Base-by-base conservation (phyloP, 805 yeast genomes). In the Wickerhamiella lipophila region DNA sequence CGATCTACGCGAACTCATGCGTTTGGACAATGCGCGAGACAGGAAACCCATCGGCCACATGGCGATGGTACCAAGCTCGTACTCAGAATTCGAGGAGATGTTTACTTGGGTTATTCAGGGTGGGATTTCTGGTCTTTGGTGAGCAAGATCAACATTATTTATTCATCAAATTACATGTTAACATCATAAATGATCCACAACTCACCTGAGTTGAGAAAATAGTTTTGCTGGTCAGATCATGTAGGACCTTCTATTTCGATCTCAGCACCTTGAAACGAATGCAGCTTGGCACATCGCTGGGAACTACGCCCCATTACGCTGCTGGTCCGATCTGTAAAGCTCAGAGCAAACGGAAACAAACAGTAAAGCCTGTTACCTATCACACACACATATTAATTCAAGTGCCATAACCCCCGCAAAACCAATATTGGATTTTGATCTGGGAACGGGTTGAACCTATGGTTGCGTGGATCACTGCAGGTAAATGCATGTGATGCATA, bases 221-320 rank as follows among this genome's bases (percentile, higher is more conserved):
- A 30, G 13, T n/a, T 30, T 30, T 9, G 35, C 35, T 30, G 13
- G 5, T n/a, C n/a, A n/a, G n/a, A n/a, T n/a, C n/a, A n/a, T n/a
- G n/a, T n/a, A n/a, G n/a, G n/a, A n/a, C n/a, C n/a, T n/a, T n/a
- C n/a, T n/a, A n/a, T 6, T n/a, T 9, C 13, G 35, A n/a, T 30
- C 35, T 12, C 35, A 30, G n/a, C 35, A 5, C 6, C 5, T 9
- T 30, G 15, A 5, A 30, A 5, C 5, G 13, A 12, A 6, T 32
- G 38, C 38, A 32, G 18, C 38, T 6, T 5, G 19, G 6, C 11
- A 19, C 38, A 32, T 32, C 38, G 11, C 11, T 16, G 15, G 11
- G 38, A 32, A 19, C 38, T 32, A n/a, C 38, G 38, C 38, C 35
- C 13, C 35, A n/a, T n/a, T n/a, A n/a, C n/a, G n/a, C n/a, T n/a